These are phyloP conservation scores for Saccharomycopsis oosterbeekiorum DNA, from an alignment of 805 yeast genomes.

Conservation along the genomic window DNA sequence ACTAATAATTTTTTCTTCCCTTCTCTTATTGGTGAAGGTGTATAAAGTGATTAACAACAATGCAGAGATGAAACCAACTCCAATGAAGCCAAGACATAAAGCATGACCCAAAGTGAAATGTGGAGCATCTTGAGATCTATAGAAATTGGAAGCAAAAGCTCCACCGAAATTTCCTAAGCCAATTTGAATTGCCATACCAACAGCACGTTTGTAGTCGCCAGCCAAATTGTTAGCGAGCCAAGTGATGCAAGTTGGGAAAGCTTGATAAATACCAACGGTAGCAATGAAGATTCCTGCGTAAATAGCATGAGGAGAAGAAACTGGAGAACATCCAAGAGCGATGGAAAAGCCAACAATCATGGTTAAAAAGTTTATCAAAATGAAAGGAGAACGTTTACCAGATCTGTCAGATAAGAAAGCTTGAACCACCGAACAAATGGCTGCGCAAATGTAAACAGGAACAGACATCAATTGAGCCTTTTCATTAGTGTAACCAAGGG, in stretches of 20 bases:
- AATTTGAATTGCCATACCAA: slow-evolving; percentile 32
- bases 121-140: slow-evolving; percentile 23
- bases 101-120: slow-evolving; percentile 26
- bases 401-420: slow-evolving; percentile 24
- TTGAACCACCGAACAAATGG: slow-evolving; percentile 25
- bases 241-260: slow-evolving; percentile 27
- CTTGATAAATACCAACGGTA: slow-evolving; percentile 26
- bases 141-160: slow-evolving; percentile 29
- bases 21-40: slow-evolving; percentile 22
- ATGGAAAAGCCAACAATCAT: slow-evolving; percentile 29
- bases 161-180: slow-evolving; percentile 33
- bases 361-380: slow-evolving; percentile 22
- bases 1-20: slow-evolving; percentile 23
- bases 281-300: slow-evolving; percentile 28
- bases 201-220: slow-evolving; percentile 30
- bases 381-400: slow-evolving; percentile 27
- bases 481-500: slow-evolving; percentile 34
- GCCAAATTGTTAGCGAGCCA: slow-evolving; percentile 32
- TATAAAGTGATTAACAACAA: slow-evolving; percentile 22
- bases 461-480: slow-evolving; percentile 36
- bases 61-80: slow-evolving; percentile 25
- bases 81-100: slow-evolving; percentile 27
- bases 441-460: slow-evolving; percentile 33
- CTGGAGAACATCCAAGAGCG: slow-evolving; percentile 24
- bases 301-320: slow-evolving; percentile 22